Evolutionary conservation across 768 basidiomycete species (phyloP).

Genomic region (Suillus brevipes): DNA sequence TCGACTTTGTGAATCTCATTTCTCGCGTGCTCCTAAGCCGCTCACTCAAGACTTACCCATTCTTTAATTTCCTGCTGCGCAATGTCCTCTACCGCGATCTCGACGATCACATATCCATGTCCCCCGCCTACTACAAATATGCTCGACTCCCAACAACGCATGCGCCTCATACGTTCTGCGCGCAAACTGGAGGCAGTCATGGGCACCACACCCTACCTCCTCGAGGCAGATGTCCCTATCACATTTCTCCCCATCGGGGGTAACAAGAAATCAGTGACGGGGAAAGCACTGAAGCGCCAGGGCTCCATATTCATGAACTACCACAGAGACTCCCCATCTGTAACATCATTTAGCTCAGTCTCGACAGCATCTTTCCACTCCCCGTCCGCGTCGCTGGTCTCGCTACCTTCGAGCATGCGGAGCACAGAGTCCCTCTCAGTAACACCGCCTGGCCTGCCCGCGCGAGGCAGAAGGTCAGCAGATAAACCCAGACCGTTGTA

Average conservation of each 20-base stretch:
- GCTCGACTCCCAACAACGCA: constrained; percentile 33
- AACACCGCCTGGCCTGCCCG: constrained; percentile 23
- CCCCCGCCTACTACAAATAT: constrained; percentile 38
- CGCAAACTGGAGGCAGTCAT: constrained; percentile 38
- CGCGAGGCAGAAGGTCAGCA: constrained; percentile 15
- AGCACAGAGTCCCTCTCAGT: constrained; percentile 12
- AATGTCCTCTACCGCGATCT: constrained; percentile 26
- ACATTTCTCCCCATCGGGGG: constrained; percentile 24
- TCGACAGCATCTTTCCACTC: constrained; percentile 13
- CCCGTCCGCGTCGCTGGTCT: constrained; percentile 20
- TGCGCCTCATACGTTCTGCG: constrained; percentile 38
- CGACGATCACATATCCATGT: constrained; percentile 14
- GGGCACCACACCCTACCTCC: constrained; percentile 36
- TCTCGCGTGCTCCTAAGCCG: not conserved
- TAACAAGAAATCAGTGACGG: constrained; percentile 12
- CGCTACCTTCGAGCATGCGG: constrained; percentile 14
- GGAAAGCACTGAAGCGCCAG: constrained; percentile 29
- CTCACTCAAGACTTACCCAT: not conserved
- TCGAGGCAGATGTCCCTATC: constrained; percentile 29
- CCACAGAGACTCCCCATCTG: constrained; percentile 20
- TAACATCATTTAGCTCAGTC: constrained; percentile 21
- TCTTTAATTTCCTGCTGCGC: not conserved
- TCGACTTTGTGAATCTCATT: constrained; percentile 1
- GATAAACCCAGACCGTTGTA: constrained; percentile 22
- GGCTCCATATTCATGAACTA: constrained; percentile 32